Conservation (phyloP, 2,329 filamentous ascomycete species). For the Falciphora oryzae region DNA sequence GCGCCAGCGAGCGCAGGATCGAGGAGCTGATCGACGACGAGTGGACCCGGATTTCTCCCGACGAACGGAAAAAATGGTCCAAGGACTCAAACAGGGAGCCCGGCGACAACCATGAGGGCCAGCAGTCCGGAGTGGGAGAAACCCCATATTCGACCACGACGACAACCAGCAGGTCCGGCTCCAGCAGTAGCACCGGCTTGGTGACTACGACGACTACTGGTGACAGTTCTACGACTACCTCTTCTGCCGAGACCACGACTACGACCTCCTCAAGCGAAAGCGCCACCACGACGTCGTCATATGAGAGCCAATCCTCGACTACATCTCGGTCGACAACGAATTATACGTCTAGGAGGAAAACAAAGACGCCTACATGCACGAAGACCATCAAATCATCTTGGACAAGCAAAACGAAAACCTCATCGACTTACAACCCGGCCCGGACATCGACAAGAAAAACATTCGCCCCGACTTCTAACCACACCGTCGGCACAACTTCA, state of each 20-base stretch:
- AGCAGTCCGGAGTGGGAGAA: background rate
- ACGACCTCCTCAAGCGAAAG: background rate
- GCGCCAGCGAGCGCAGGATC: slow-evolving; percentile 3
- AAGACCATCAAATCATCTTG: too few species aligned
- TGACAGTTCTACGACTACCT: background rate
- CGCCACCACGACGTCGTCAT: too few species aligned
- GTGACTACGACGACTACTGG: background rate
- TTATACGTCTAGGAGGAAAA: background rate
- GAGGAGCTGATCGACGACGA: slow-evolving; percentile 8
- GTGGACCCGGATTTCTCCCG: background rate
- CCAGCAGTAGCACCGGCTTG: background rate
- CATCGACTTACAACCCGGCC: background rate
- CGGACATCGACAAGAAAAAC: background rate
- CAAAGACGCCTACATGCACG: background rate
- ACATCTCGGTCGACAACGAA: background rate
- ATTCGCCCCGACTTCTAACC: background rate
- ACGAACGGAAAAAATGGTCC: background rate
- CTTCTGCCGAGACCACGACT: background rate
- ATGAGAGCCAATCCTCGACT: too few species aligned
- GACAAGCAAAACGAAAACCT: background rate
- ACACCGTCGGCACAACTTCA: background rate
- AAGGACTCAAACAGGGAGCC: background rate
- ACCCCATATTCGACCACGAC: background rate
- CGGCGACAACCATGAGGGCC: background rate
- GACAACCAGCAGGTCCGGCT: background rate